phyloP scores from a whole-genome alignment of 2,329 filamentous ascomycete species.

The Fonsecaea nubica region DNA sequence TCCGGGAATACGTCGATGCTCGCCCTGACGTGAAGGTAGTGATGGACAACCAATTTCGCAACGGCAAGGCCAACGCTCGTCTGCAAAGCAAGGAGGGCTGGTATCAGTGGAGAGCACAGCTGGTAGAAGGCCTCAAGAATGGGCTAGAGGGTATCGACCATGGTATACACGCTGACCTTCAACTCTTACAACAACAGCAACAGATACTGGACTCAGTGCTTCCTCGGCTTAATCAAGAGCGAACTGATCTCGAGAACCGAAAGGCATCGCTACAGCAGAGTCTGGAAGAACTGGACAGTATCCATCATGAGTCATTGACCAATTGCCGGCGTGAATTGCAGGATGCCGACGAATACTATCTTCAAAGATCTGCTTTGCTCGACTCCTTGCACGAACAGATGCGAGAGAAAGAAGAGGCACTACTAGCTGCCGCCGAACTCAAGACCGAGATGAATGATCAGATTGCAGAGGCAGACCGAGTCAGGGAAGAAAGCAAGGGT shows the following conservation, averaged over 20 bases:
- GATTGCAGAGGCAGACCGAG: constrained; percentile 80
- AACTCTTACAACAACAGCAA: constrained; percentile 70
- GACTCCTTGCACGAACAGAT: constrained; percentile 71
- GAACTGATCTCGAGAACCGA: constrained; percentile 68
- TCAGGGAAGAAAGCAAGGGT: constrained; percentile 85
- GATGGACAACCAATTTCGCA: constrained; percentile 97
- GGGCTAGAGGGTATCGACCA: constrained; percentile 77
- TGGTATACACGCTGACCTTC: constrained; percentile 77
- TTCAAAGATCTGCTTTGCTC: constrained; percentile 71
- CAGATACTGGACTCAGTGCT: constrained; percentile 70
- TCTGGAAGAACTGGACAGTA: constrained; percentile 74
- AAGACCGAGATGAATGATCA: constrained; percentile 75
- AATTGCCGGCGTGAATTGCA: constrained; percentile 72
- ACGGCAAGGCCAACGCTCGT: constrained; percentile 90
- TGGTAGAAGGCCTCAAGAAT: constrained; percentile 80
- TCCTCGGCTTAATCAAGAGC: constrained; percentile 67
- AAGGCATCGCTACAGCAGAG: constrained; percentile 71
- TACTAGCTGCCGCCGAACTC: constrained; percentile 67
- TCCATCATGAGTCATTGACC: constrained; percentile 67
- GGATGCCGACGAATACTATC: constrained; percentile 70
- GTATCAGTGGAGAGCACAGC: constrained; percentile 96
- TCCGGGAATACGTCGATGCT: constrained; percentile 88
- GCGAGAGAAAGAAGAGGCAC: constrained; percentile 68
- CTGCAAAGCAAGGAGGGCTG: constrained; percentile 93
- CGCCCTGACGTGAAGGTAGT: constrained; percentile 79